Conservation (phyloP, 768 basidiomycete genomes). For the Amanita exitialis region DNA sequence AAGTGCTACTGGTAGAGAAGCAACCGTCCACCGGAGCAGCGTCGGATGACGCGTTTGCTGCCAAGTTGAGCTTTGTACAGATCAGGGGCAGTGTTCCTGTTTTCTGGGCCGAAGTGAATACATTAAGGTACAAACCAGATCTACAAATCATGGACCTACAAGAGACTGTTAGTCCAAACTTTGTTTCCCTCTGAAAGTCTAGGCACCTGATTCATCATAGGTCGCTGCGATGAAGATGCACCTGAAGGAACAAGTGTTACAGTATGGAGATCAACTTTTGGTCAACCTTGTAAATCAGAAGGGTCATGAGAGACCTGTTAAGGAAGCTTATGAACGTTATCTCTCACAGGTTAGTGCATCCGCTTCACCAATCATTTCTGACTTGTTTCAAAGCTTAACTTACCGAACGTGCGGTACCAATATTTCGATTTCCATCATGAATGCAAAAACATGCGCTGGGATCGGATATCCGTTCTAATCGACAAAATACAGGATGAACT, state of each 20-base stretch:
- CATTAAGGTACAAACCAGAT: constrained; percentile 91
- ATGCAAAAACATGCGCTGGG: constrained; percentile 92
- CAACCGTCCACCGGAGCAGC: constrained; percentile 29
- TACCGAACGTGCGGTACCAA: constrained; percentile 70
- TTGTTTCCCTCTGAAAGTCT: not conserved
- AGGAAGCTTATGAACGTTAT: constrained; percentile 87
- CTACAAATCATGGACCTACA: constrained; percentile 90
- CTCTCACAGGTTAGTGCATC: constrained; percentile 42
- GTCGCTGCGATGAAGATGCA: constrained; percentile 63
- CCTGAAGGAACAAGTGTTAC: constrained; percentile 56
- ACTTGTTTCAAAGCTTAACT: constrained; percentile 34
- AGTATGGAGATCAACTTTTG: constrained; percentile 71
- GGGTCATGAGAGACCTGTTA: constrained; percentile 87
- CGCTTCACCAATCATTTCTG: not conserved
- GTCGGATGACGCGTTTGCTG: constrained; percentile 35
- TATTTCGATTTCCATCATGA: constrained; percentile 98
- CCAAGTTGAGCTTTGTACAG: constrained; percentile 82
- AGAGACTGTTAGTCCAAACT: constrained; percentile 53
- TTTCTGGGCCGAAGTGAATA: constrained; percentile 97
- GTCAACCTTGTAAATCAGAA: constrained; percentile 93
- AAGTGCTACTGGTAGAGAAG: constrained; percentile 73
- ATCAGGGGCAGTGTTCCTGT: constrained; percentile 89
- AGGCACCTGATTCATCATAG: constrained; percentile 25
- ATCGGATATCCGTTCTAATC: constrained; percentile 77
- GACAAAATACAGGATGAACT: constrained; percentile 68